phyloP scores from a whole-genome alignment of 495 filamentous ascomycete genomes.

The Penicillium fimorum region DNA sequence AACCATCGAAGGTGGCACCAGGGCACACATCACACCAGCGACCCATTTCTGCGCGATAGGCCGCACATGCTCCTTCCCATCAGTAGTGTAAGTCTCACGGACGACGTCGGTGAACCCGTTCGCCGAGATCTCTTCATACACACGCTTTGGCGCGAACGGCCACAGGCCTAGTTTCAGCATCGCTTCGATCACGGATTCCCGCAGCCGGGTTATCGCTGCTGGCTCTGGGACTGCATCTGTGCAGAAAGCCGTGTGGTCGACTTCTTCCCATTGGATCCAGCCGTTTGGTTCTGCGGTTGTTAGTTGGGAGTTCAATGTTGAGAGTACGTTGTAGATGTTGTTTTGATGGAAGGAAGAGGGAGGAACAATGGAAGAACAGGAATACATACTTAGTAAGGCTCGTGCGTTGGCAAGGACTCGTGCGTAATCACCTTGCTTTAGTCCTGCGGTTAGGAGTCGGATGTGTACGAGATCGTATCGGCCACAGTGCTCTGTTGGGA shows the following conservation, averaged over 20 bases:
- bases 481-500: conserved; percentile 25
- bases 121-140: conserved; percentile 11
- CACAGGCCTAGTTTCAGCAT: conserved; percentile 19
- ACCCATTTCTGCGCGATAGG: conserved; percentile 18
- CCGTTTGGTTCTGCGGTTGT: conserved; percentile 30
- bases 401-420: conserved; percentile 24
- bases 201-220: conserved; percentile 12
- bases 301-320: background rate
- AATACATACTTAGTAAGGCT: conserved; percentile 32
- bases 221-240: conserved; percentile 15
- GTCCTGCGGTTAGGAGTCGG: conserved; percentile 27
- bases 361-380: background rate
- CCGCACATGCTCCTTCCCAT: conserved; percentile 15
- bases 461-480: conserved; percentile 41
- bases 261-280: conserved; percentile 41
- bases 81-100: conserved; percentile 15
- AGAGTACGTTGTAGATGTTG: background rate
- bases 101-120: conserved; percentile 13
- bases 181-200: conserved; percentile 11
- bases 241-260: conserved; percentile 22
- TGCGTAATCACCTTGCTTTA: conserved; percentile 25
- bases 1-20: conserved; percentile 19
- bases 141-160: conserved; percentile 14
- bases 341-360: background rate
- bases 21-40: conserved; percentile 15